These are phyloP conservation scores for Ascochyta lentis DNA, from an alignment of 2,329 filamentous ascomycete genomes.

Conservation along the genomic window DNA sequence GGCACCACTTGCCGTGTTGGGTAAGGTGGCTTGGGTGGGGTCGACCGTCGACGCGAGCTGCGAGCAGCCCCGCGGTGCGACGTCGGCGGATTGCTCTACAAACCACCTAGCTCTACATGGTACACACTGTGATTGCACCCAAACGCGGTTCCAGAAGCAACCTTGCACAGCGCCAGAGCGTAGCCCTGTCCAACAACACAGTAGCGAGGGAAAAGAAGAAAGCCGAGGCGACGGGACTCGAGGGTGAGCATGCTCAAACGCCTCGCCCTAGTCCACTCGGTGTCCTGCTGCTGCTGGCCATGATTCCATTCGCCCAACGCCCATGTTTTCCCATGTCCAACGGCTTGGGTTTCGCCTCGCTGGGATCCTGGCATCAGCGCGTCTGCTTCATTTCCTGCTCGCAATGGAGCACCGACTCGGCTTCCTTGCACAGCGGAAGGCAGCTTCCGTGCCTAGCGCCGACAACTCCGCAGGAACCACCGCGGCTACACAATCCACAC, in stretches of 20 bases:
- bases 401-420: constrained; percentile 4
- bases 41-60: too few relatives aligned
- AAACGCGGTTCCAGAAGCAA: constrained; percentile 1
- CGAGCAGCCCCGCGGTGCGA: constrained; percentile 2
- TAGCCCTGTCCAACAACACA: constrained; percentile 4
- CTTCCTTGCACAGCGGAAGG: constrained; percentile 3
- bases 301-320: neutral
- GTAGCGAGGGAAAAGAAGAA: constrained; percentile 5
- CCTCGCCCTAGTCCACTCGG: neutral
- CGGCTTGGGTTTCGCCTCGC: constrained; percentile 1
- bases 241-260: neutral
- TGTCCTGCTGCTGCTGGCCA: constrained; percentile 3
- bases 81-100: constrained; percentile 3
- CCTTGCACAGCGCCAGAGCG: neutral
- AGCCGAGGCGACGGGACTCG: constrained; percentile 9
- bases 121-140: neutral
- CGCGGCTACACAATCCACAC: neutral
- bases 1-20: constrained; percentile 12
- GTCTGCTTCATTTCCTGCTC: neutral
- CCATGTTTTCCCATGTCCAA: neutral
- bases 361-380: too few relatives aligned
- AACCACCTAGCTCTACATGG: too few relatives aligned
- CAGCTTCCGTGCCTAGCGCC: constrained; percentile 3
- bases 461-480: neutral
- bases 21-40: neutral